Evolutionary conservation across 192 early-diverging fungal genomes (phyloP).

Genomic region (Coemansia guatemalensis): DNA sequence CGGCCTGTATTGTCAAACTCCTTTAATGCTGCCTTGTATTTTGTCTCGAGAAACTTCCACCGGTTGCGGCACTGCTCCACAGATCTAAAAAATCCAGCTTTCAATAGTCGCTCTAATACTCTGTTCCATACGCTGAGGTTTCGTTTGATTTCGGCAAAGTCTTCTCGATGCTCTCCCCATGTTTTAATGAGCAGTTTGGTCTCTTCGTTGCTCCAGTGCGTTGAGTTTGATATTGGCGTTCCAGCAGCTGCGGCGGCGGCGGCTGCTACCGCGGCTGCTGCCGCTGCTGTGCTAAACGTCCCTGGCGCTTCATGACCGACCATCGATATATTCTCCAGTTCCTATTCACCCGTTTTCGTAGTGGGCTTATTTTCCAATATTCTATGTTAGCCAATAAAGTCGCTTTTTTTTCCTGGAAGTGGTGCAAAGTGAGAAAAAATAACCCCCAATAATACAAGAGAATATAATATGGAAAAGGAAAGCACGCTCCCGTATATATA

Average conservation of each 20-base stretch:
- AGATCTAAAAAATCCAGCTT: slow-evolving; percentile 47
- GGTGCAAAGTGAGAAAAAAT: not conserved
- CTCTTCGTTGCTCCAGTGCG: slow-evolving; percentile 55
- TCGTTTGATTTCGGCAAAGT: slow-evolving; percentile 56
- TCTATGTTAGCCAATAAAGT: not conserved
- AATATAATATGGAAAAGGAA: not conserved
- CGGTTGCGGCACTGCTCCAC: slow-evolving; percentile 56
- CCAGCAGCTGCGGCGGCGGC: slow-evolving; percentile 21
- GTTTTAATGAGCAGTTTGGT: slow-evolving; percentile 47
- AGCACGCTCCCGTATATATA: no score
- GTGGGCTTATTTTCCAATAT: not conserved
- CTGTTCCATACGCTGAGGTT: slow-evolving; percentile 55
- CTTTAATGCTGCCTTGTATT: slow-evolving; percentile 35
- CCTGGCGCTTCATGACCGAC: slow-evolving; percentile 15
- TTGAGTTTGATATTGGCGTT: slow-evolving; percentile 43
- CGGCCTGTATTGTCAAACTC: slow-evolving; percentile 23
- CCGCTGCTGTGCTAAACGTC: slow-evolving; percentile 23
- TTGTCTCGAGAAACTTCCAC: slow-evolving; percentile 55
- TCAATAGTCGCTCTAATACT: slow-evolving; percentile 47
- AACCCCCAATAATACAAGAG: not conserved
- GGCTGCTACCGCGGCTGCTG: slow-evolving; percentile 32
- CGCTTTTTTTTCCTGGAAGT: not conserved
- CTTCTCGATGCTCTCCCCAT: slow-evolving; percentile 52
- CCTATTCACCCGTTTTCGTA: not conserved
- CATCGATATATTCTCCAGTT: slow-evolving; percentile 13